Percentiles rank a stretch among this genome's conserved stretches.
Conservation (phyloP, 2,329 filamentous ascomycete genomes). For the Fusarium mangiferae region DNA sequence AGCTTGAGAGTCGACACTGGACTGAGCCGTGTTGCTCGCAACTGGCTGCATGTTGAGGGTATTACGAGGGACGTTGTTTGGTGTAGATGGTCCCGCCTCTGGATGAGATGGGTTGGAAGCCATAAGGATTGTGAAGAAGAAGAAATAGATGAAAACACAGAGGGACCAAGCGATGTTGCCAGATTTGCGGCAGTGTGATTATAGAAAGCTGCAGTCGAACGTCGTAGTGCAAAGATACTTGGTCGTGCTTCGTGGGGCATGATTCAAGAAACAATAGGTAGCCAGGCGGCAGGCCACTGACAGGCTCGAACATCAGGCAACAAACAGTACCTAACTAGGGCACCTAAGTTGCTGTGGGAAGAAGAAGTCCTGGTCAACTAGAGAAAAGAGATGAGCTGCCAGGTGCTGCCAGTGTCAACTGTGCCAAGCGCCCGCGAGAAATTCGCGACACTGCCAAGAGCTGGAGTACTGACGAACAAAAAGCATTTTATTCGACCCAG, state of each 20-base stretch:
- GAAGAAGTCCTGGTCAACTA: background rate
- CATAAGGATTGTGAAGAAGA: background rate
- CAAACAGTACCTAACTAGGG: background rate
- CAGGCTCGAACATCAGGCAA: background rate
- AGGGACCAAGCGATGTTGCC: background rate
- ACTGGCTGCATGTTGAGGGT: background rate
- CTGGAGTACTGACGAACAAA: background rate
- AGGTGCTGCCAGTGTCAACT: conserved; percentile 3
- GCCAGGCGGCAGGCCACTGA: background rate
- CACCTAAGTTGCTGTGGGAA: background rate
- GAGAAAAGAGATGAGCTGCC: background rate
- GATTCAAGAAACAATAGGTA: background rate
- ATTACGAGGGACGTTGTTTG: background rate
- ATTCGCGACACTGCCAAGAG: background rate
- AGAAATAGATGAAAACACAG: background rate
- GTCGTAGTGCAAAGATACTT: background rate
- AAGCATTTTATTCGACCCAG: conserved; percentile 1
- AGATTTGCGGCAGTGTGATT: background rate
- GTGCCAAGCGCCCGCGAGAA: conserved; percentile 1
- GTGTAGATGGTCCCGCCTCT: background rate
- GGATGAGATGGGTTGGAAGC: background rate
- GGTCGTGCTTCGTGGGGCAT: background rate
- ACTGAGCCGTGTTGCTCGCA: background rate
- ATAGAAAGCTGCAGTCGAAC: background rate
- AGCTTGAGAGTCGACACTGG: background rate